These are phyloP conservation scores for Colletotrichum higginsianum DNA, from an alignment of 2,329 filamentous ascomycete genomes.

Conservation along the genomic window DNA sequence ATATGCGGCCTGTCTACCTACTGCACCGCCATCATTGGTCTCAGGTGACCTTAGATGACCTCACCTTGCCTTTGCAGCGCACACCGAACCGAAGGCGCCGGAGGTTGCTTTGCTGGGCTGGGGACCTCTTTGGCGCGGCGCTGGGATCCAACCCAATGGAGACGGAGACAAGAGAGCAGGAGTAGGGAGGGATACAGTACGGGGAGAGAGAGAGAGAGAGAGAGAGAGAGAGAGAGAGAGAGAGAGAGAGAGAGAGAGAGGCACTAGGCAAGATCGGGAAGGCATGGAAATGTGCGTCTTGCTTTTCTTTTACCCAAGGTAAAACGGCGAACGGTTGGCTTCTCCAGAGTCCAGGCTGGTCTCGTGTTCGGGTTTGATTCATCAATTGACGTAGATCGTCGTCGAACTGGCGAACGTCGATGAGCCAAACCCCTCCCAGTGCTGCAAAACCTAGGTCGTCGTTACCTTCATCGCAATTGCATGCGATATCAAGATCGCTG, in stretches of 20 bases:
- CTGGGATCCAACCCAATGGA: not conserved
- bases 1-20: not conserved
- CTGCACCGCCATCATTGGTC: not conserved
- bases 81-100: constrained; percentile 29
- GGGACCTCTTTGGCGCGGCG: constrained; percentile 19
- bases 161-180: too few species aligned
- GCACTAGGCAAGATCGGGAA: constrained; percentile 31
- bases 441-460: not conserved
- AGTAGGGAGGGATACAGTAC: not conserved
- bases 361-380: constrained; percentile 17
- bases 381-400: not conserved
- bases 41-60: constrained; percentile 9
- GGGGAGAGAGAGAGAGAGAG: not conserved
- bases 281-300: constrained; percentile 6
- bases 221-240: not conserved
- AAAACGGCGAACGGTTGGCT: constrained; percentile 16
- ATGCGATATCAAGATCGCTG: not conserved
- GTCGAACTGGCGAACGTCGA: not conserved
- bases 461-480: constrained; percentile 4
- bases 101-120: not conserved
- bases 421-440: not conserved
- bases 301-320: constrained; percentile 17
- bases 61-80: constrained; percentile 13
- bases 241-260: not conserved
- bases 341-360: not conserved